phyloP scores from a whole-genome alignment of 345 rosid species.

The Firmiana major region DNA sequence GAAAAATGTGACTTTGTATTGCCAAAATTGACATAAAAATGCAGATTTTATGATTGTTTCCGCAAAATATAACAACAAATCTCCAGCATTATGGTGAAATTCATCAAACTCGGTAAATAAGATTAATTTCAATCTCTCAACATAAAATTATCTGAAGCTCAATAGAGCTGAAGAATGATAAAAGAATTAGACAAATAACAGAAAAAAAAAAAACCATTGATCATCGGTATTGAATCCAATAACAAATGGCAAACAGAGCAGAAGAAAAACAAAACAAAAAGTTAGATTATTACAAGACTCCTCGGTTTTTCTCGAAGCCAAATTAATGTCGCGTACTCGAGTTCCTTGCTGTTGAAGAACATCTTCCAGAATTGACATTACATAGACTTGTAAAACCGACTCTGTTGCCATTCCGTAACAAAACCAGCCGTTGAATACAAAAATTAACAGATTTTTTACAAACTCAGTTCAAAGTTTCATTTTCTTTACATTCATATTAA shows the following conservation, averaged over 20 bases:
- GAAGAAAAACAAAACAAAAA: neutral
- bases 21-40: neutral
- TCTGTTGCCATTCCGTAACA: constrained; percentile 47
- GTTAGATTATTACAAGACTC: constrained; percentile 62
- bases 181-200: too few species aligned
- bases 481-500: neutral
- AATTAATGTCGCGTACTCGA: constrained; percentile 37
- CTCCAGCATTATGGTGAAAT: neutral
- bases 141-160: neutral
- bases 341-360: constrained; percentile 61
- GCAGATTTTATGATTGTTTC: neutral
- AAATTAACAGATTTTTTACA: neutral
- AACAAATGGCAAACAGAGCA: constrained; percentile 2
- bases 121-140: neutral
- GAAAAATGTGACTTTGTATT: too few species aligned
- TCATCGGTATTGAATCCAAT: neutral
- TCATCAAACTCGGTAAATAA: too few species aligned
- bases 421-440: neutral
- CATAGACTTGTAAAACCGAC: constrained; percentile 43
- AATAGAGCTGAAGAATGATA: neutral
- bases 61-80: neutral
- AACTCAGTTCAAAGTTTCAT: neutral
- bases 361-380: constrained; percentile 70
- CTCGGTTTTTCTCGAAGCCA: constrained; percentile 52
- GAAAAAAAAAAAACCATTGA: neutral